These are phyloP conservation scores for Blastobotrys buckinghamii DNA, from an alignment of 1,139 yeast species.

Conservation along the genomic window DNA sequence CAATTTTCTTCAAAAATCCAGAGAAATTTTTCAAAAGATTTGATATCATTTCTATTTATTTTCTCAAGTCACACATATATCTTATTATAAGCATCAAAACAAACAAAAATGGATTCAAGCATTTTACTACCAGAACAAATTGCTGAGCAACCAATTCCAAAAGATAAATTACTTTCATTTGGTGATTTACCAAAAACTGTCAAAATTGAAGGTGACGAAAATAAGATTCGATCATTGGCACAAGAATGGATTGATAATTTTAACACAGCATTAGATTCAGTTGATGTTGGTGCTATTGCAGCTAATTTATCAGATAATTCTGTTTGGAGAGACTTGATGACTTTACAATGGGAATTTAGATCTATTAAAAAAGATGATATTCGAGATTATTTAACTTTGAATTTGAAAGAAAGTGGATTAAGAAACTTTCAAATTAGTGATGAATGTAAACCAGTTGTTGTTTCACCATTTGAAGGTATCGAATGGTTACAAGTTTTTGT, in stretches of 20 bases:
- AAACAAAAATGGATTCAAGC: neutral
- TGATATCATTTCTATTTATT: too few relatives aligned
- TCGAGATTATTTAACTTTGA: neutral
- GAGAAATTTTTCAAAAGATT: too few relatives aligned
- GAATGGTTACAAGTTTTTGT: conserved; percentile 30
- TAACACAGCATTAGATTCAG: conserved; percentile 13
- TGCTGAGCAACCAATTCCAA: neutral
- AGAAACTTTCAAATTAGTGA: conserved; percentile 1
- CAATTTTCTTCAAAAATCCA: neutral
- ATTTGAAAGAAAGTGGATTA: conserved; percentile 1
- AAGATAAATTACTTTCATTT: neutral
- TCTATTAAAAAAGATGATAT: conserved; percentile 2
- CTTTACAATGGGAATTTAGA: conserved; percentile 15
- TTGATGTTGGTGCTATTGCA: conserved; percentile 14
- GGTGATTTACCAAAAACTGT: neutral
- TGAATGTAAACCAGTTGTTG: conserved; percentile 2
- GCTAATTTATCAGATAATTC: conserved; percentile 14
- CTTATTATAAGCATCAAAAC: neutral
- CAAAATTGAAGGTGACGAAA: conserved; percentile 6
- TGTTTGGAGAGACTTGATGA: conserved; percentile 22
- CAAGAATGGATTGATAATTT: conserved; percentile 14
- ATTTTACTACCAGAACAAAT: neutral
- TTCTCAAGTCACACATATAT: too few relatives aligned
- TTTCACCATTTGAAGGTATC: conserved; percentile 5
- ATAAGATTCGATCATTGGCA: conserved; percentile 5